phyloP scores from a whole-genome alignment of 345 rosid genomes.

The Gossypium stocksii region DNA sequence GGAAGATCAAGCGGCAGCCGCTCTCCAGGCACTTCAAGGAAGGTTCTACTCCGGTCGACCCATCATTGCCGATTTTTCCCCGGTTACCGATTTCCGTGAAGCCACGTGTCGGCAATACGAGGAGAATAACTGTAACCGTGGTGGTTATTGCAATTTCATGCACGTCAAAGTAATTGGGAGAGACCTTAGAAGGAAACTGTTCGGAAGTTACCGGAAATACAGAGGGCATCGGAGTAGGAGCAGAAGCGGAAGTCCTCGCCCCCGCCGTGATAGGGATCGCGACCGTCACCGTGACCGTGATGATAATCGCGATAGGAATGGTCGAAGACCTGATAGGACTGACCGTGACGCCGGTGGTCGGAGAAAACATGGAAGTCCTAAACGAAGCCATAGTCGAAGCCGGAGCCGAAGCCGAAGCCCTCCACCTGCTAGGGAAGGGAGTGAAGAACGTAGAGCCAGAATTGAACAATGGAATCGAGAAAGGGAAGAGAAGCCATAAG shows the following conservation, averaged over 20 bases:
- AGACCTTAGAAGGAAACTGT: slow-evolving; percentile 65
- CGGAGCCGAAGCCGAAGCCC: slow-evolving; percentile 48
- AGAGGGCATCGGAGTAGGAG: slow-evolving; percentile 69
- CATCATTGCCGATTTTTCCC: slow-evolving; percentile 87
- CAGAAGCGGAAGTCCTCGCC: slow-evolving; percentile 30
- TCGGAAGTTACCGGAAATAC: slow-evolving; percentile 54
- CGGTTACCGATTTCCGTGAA: slow-evolving; percentile 85
- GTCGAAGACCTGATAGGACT: slow-evolving; percentile 35
- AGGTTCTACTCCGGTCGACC: slow-evolving; percentile 84
- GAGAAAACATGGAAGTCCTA: slow-evolving; percentile 49
- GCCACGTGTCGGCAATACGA: slow-evolving; percentile 86
- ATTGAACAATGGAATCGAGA: background rate
- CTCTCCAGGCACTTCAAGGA: slow-evolving; percentile 70
- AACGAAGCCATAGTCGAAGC: slow-evolving; percentile 33
- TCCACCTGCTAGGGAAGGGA: slow-evolving; percentile 70
- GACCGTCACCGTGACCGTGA: slow-evolving; percentile 21
- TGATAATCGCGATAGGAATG: slow-evolving; percentile 20
- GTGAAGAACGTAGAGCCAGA: slow-evolving; percentile 44
- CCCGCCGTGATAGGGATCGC: slow-evolving; percentile 12
- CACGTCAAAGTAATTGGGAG: slow-evolving; percentile 77
- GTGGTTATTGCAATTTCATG: slow-evolving; percentile 90
- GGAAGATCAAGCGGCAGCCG: slow-evolving; percentile 90
- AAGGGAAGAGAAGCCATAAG: background rate
- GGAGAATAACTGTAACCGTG: slow-evolving; percentile 81
- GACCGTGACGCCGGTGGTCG: slow-evolving; percentile 40